phyloP scores from a whole-genome alignment of 352 stramenopile species.

The Phytophthora ramorum region DNA sequence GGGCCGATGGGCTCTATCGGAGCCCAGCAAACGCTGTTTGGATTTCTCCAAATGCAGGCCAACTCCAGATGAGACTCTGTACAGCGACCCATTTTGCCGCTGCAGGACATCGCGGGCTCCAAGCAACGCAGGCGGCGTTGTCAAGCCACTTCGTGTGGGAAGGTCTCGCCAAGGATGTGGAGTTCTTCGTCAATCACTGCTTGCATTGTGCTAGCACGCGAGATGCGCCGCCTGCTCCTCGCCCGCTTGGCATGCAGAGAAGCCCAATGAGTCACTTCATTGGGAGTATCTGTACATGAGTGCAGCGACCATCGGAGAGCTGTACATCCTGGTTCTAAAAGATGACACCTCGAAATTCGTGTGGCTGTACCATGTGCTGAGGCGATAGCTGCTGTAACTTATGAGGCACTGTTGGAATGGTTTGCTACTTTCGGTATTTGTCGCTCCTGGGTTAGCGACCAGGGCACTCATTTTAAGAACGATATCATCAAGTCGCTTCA shows the following conservation, averaged over 20 bases:
- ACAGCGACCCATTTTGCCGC: constrained; percentile 10
- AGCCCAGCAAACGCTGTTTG: too few species aligned
- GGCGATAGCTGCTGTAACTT: constrained; percentile 1
- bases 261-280: background rate
- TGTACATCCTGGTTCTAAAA: constrained; percentile 28
- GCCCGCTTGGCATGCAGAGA: constrained; percentile 19
- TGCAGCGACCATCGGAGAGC: too few species aligned
- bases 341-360: constrained; percentile 38
- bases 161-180: background rate
- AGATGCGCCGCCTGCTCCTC: background rate
- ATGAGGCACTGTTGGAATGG: constrained; percentile 1
- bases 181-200: background rate
- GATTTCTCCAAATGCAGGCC: too few species aligned
- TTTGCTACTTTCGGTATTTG: constrained; percentile 15
- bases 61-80: too few species aligned
- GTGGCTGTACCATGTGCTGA: constrained; percentile 20
- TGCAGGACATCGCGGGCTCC: background rate
- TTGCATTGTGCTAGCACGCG: constrained; percentile 6
- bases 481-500: too few species aligned
- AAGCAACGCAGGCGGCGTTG: background rate
- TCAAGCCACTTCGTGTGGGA: background rate
- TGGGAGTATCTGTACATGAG: background rate
- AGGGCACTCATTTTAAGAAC: background rate
- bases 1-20: too few species aligned
- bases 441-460: constrained; percentile 35